phyloP scores from a whole-genome alignment of 2,329 filamentous ascomycete genomes.

The Phoma sp. region DNA sequence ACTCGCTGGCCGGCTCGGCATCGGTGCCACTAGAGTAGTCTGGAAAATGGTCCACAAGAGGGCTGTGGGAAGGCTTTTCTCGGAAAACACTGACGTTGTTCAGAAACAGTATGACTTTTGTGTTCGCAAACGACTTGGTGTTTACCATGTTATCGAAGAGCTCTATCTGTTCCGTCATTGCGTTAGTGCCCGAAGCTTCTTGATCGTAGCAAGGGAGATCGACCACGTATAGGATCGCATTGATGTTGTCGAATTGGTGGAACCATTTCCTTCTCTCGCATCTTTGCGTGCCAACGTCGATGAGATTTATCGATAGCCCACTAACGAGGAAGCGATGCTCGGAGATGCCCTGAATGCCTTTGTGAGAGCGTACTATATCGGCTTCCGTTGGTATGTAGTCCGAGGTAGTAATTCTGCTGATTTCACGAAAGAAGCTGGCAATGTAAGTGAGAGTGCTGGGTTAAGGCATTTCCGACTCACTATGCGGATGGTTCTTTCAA shows the following conservation, averaged over 20 bases:
- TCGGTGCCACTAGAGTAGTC: neutral
- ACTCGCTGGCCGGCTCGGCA: neutral
- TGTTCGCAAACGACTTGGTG: neutral
- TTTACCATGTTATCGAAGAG: slow-evolving; percentile 1
- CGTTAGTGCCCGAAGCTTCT: neutral
- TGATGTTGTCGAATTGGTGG: slow-evolving; percentile 2
- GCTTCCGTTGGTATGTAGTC: slow-evolving; percentile 2
- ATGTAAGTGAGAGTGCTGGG: too few species aligned
- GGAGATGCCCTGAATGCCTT: neutral
- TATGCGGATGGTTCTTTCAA: too few species aligned
- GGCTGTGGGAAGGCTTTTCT: neutral
- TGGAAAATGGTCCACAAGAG: neutral
- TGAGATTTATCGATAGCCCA: neutral
- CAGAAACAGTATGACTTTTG: neutral
- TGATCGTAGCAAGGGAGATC: slow-evolving; percentile 6
- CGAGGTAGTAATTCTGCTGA: neutral
- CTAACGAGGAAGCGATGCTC: neutral
- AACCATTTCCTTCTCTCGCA: slow-evolving; percentile 5
- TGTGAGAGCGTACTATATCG: neutral
- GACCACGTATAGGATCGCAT: neutral
- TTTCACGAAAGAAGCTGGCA: slow-evolving; percentile 1
- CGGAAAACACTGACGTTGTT: slow-evolving; percentile 1
- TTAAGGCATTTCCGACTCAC: too few species aligned
- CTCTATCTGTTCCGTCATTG: neutral
- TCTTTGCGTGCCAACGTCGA: slow-evolving; percentile 3